Conservation (phyloP, 139 green algal species). For the Chlorella ohadii region DNA sequence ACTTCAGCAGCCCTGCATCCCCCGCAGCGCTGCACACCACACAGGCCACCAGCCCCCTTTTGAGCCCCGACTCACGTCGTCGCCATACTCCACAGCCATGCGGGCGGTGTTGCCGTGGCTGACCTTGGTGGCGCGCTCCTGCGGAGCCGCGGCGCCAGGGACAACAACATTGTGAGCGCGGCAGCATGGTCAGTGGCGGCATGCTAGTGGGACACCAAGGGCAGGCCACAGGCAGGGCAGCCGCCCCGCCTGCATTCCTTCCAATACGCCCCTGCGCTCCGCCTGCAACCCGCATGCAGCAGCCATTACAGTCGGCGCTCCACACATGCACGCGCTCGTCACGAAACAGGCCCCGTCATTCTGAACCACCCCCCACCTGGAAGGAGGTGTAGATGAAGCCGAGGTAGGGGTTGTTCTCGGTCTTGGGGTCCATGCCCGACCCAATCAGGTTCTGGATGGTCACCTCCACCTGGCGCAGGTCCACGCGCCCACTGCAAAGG, state of each 20-base stretch:
- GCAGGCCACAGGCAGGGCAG: too few relatives aligned
- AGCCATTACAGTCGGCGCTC: too few relatives aligned
- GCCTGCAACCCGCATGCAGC: too few relatives aligned
- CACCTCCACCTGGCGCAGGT: constrained; percentile 82
- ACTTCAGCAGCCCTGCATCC: too few relatives aligned
- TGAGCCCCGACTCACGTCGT: constrained; percentile 58
- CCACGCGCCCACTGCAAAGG: constrained; percentile 60
- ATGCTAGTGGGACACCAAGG: too few relatives aligned
- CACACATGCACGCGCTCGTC: too few relatives aligned
- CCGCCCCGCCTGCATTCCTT: too few relatives aligned
- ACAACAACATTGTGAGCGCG: neutral
- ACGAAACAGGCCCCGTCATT: too few relatives aligned
- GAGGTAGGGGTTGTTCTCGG: constrained; percentile 99
- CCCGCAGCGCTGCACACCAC: too few relatives aligned
- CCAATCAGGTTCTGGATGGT: constrained; percentile 99
- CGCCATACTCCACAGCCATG: constrained; percentile 88
- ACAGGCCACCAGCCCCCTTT: neutral
- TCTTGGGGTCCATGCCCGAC: constrained; percentile 96
- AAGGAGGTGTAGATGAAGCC: constrained; percentile 99
- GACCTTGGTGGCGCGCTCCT: constrained; percentile 94
- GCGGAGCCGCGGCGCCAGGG: constrained; percentile 34
- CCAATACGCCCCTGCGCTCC: too few relatives aligned
- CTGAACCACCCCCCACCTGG: constrained; percentile 62
- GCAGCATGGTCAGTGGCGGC: too few relatives aligned
- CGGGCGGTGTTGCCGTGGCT: constrained; percentile 96